These are phyloP conservation scores for Zymoseptoria ardabiliae DNA, from an alignment of 2,329 filamentous ascomycete genomes.

Conservation along the genomic window DNA sequence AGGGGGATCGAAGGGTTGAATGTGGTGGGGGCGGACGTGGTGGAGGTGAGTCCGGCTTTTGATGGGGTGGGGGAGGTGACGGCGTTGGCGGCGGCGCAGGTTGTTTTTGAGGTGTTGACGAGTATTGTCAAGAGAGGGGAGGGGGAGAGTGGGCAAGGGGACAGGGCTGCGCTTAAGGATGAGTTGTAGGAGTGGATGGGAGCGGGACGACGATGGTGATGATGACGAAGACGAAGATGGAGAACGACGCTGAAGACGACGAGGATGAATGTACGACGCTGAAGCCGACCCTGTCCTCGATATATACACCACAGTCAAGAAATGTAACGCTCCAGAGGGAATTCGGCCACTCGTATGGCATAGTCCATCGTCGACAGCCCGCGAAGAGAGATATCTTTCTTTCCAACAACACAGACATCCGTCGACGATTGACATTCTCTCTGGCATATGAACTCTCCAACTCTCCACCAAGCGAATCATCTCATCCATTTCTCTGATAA, in stretches of 20 bases:
- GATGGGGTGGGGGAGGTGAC: constrained; percentile 75
- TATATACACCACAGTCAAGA: too few species aligned
- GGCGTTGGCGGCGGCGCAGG: constrained; percentile 73
- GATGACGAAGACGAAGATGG: neutral
- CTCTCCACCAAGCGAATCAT: too few species aligned
- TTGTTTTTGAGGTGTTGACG: constrained; percentile 79
- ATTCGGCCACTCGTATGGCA: too few species aligned
- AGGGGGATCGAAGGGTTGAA: constrained; percentile 76
- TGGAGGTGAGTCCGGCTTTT: constrained; percentile 81
- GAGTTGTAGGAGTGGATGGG: constrained; percentile 18
- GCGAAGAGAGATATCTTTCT: too few species aligned
- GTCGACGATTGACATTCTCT: too few species aligned
- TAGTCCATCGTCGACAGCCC: too few species aligned
- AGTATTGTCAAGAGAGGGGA: constrained; percentile 58
- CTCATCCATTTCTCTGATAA: neutral
- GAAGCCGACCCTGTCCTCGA: neutral
- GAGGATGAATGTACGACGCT: neutral
- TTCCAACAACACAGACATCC: too few species aligned
- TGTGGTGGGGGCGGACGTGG: constrained; percentile 80
- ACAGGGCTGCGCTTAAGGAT: constrained; percentile 11
- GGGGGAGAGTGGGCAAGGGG: constrained; percentile 28
- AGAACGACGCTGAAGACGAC: neutral
- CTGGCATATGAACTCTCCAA: neutral
- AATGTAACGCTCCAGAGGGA: too few species aligned
- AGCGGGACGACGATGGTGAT: neutral